Base-by-base conservation (phyloP, 2,329 filamentous ascomycete species). In the Sphaerulina musiva region DNA sequence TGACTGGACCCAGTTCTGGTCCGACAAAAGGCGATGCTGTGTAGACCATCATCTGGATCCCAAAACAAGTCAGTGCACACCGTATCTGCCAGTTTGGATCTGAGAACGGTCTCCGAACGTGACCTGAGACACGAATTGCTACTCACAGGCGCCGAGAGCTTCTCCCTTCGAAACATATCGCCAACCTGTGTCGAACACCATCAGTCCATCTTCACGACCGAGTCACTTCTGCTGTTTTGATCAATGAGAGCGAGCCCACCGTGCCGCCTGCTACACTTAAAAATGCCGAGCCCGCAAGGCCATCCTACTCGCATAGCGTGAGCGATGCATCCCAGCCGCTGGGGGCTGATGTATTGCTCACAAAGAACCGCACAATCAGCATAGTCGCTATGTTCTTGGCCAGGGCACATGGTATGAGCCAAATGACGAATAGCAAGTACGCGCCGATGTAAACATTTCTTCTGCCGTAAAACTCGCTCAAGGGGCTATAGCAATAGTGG, bases 161-260 rank as follows among this genome's bases (percentile, higher is more conserved):
- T 78, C 54, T 84, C 74, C 42, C 79, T 78, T 10, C 75, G 74
- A 66, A 93, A 93, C 60, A 92, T 72, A 66, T 95, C 90, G 34
- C 89, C 87, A 9, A 59, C 34, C 34, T 38, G 12, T n/a, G 4
- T 11, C 29, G 6, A 44, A 14, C n/a, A 11, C 2, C 10, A 11
- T 38, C 12, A 38, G 34, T 39, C 26, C n/a, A 95, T 87, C 0
- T 88, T 95, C 9, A 89, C 89, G 38, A 89, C 89, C 0, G 88
- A 86, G 1, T 95, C 89, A 54, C 74, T 29, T 29, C 5, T 29
- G 26, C 26, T 29, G 26, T 3, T 29, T 29, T 6, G 26, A 29
- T 29, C 26, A 29, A 29, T 78, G 44, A 82, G 64, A 26, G 92
- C 77, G 17, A 9, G 34, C 10, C 34, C 10, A 38, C 50, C 17